These are phyloP conservation scores for Cenococcum geophilum DNA, from an alignment of 495 filamentous ascomycete species.

Conservation along the genomic window DNA sequence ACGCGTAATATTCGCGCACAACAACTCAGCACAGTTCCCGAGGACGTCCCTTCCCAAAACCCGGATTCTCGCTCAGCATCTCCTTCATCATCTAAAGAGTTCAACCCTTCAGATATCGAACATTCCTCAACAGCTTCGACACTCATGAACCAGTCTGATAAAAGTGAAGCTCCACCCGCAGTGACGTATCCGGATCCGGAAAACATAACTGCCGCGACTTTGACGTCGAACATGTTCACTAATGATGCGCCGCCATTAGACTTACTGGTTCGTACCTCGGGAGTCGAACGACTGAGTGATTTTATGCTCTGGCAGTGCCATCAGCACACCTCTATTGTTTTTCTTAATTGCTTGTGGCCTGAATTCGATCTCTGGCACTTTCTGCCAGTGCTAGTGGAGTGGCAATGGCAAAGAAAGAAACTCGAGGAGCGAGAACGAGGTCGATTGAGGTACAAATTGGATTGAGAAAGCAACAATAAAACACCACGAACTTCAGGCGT, in stretches of 20 bases:
- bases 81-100: constrained; percentile 31
- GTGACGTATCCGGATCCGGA: constrained; percentile 59
- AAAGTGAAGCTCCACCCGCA: constrained; percentile 17
- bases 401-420: constrained; percentile 72
- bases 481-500: too few relatives aligned
- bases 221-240: constrained; percentile 79
- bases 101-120: constrained; percentile 24
- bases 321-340: constrained; percentile 82
- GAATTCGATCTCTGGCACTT: constrained; percentile 96
- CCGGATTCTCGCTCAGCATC: constrained; percentile 36
- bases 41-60: constrained; percentile 34
- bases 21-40: constrained; percentile 41
- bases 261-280: constrained; percentile 81
- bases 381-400: constrained; percentile 82
- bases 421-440: constrained; percentile 23
- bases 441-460: constrained; percentile 8
- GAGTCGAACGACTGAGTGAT: constrained; percentile 85
- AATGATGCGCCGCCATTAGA: constrained; percentile 79
- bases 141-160: constrained; percentile 24
- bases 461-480: constrained; percentile 2
- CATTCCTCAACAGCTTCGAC: constrained; percentile 30
- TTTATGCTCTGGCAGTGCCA: constrained; percentile 99
- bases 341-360: constrained; percentile 89
- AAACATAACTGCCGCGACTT: constrained; percentile 71
- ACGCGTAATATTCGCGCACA: constrained; percentile 68